Evolutionary conservation across 805 yeast genomes (phyloP), one percentile per base, ranked within the genome.

Genomic region (Saccharomyces eubayanus): DNA sequence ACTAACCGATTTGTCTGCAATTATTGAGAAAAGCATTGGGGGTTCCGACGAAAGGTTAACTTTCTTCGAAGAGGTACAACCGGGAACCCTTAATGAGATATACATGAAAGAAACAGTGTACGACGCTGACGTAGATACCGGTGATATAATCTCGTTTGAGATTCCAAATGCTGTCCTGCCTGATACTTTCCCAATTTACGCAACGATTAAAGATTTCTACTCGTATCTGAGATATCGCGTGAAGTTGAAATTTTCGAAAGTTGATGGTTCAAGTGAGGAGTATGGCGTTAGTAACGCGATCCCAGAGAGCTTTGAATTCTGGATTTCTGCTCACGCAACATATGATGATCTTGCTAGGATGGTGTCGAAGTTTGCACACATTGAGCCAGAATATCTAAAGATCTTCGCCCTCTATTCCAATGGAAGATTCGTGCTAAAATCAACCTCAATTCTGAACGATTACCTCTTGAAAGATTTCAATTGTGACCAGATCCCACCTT

Each of bases 271-370:
- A 5, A 56, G 60, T 24, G 72, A 63, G 20, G 71, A 66, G 27
- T 68, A 63, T 52, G 66, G 61, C n/a, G 50, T 62, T 28, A 52
- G 57, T 16, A 53, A 55, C 11, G 51, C 55, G 2, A 55, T 51
- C 1, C 48, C 60, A 4, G 55, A 61, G 11, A 57, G 66, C 2
- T 77, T 83, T 57, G 83, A 83, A 48, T 66, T 89, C 40, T 86
- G 96, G 91, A 76, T 88, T 5, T 81, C 87, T 4, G 77, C 83
- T 3, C 72, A 75, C 49, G 83, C 83, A 46, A 61, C 77, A 1
- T 89, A 84, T 64, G 72, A 75, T 4, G 82, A 79, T 21, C 68
- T 94, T 40, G 82, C 90, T 0, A 68, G 69, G n/a, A 78, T 77
- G 49, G 78, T 90, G 46, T 91, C 86, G 1, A 64, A 69, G 5